Evolutionary conservation across 768 basidiomycete species (phyloP).

Genomic region (Pleurotus salmoneostramineus): DNA sequence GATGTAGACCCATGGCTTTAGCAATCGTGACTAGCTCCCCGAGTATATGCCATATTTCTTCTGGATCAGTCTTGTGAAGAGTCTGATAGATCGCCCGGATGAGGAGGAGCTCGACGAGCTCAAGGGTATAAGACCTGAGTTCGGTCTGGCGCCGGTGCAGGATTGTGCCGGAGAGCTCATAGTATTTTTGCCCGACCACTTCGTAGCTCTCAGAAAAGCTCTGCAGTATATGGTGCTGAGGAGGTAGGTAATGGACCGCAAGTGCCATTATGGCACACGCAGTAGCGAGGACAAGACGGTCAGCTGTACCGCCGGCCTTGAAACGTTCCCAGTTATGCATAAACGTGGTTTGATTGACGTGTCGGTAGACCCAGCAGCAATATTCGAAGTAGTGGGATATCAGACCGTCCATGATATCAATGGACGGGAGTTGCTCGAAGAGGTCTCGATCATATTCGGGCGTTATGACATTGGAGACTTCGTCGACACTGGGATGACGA

Average conservation of each 20-base stretch:
- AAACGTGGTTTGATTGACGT: conserved; percentile 65
- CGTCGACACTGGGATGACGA: conserved; percentile 42
- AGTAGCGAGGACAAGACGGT: conserved; percentile 68
- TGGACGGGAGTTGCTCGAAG: conserved; percentile 57
- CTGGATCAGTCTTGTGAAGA: conserved; percentile 69
- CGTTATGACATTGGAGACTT: conserved; percentile 33
- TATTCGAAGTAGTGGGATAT: conserved; percentile 79
- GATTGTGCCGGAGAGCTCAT: conserved; percentile 62
- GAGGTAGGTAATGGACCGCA: conserved; percentile 68
- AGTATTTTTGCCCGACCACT: conserved; percentile 62
- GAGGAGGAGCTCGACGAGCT: conserved; percentile 73
- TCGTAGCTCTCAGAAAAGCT: conserved; percentile 48
- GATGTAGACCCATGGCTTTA: conserved; percentile 81
- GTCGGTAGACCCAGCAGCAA: conserved; percentile 85
- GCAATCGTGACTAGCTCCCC: conserved; percentile 73
- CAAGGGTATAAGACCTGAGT: conserved; percentile 57
- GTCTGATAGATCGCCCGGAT: conserved; percentile 70
- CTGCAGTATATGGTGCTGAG: conserved; percentile 58
- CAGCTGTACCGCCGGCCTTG: conserved; percentile 56
- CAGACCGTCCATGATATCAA: conserved; percentile 69
- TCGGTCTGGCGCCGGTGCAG: conserved; percentile 61
- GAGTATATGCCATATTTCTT: conserved; percentile 75
- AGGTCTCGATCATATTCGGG: conserved; percentile 73
- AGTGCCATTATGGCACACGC: conserved; percentile 74
- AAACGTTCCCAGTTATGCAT: conserved; percentile 66